Evolutionary conservation across 2,329 filamentous ascomycete genomes (phyloP), one percentile per base, ranked within the genome.

Genomic region (Trichocomaceae sp.): DNA sequence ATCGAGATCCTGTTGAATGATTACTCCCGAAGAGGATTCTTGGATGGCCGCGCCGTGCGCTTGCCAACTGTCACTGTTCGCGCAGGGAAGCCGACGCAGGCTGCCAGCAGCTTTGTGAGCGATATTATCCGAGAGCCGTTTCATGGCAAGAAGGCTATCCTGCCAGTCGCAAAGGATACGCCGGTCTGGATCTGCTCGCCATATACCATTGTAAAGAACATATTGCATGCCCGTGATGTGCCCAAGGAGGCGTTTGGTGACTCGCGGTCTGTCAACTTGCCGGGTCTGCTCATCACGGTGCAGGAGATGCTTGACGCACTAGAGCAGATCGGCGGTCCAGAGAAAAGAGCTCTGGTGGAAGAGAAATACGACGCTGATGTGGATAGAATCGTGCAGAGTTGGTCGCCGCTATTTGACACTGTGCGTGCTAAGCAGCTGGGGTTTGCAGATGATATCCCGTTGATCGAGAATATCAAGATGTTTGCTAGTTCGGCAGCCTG

Each of bases 231-330:
- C 5, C 70, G 78, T 50, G 72, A 73, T 17, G 65, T 83, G 20
- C 73, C 76, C 2, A 72, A 67, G 31, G 79, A 80, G 60, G 73
- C 71, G 23, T 78, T 82, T 68, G 76, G 79, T 48, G 76, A 76
- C 54, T 73, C 79, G 39, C 74, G 79, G 54, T 75, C 81, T 0
- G 69, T 79, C 12, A 77, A 79, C 65, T 64, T 83, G 47, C 81
- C 81, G 0, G 81, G 81, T 58, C 64, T 82, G 54, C 75, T 78
- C 44, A 78, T 81, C 3, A 81, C 75, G 33, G 73, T 82, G n/a
- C 78, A 83, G 66, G 78, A 84, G 62, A 76, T 84, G 70, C 72
- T 83, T 70, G 80, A 83, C 64, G 80, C 79, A 23, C 64, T 85
- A 60, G 77, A 74, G 50, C 75, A 74, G 60, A 72, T 81, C 45